Evolutionary conservation across 2,329 filamentous ascomycete species (phyloP), one percentile per base, ranked within the genome.

Genomic region (Fusarium incarnatum): DNA sequence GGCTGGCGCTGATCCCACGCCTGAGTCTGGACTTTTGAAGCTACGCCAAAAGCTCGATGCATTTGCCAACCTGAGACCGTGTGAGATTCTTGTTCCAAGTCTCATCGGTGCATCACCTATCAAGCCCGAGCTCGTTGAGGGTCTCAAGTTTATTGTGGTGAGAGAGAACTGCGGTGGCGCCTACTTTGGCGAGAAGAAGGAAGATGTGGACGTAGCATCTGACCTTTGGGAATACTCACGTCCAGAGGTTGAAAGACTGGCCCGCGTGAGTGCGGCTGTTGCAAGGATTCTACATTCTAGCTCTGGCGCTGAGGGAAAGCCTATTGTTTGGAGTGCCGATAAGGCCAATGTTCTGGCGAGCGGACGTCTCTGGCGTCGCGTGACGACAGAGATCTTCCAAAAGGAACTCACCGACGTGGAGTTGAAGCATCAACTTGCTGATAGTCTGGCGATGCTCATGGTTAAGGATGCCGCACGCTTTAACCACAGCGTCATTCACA

Each of bases 281-380:
- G 83, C 85, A 0, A 71, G 77, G 0, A 77, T 80, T 16, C 62
- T 80, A 6, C 65, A 68, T 37, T 73, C 69, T 4, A 66, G 63
- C 18, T 64, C 69, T 9, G 68, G 55, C 55, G 71, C 65, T 16
- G 73, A 60, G 3, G 70, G 77, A 10, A 78, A 78, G 11, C 80
- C 82, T 2, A 73, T 79, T 4, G 84, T 86, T 3, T 84, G 81
- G 79, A 84, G 81, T 60, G 80, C 80, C 2, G 85, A 87, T 75
- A 87, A 87, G 75, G 84, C 84, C 44, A 87, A 87, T 63, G 84
- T 87, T 12, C 80, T 87, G 11, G 85, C 85, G 1, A 85, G 79
- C 48, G 81, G 82, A 6, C 77, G 85, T 4, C 80, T 87, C 6
- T 86, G 85, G 85, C 75, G 85, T 6, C 75, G 79, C 15, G 81